A percentile compares a stretch with the other conserved stretches of the same genome.
These are phyloP conservation scores for Hymenoscyphus salicellus DNA, from an alignment of 2,329 filamentous ascomycete genomes.

Conservation along the genomic window DNA sequence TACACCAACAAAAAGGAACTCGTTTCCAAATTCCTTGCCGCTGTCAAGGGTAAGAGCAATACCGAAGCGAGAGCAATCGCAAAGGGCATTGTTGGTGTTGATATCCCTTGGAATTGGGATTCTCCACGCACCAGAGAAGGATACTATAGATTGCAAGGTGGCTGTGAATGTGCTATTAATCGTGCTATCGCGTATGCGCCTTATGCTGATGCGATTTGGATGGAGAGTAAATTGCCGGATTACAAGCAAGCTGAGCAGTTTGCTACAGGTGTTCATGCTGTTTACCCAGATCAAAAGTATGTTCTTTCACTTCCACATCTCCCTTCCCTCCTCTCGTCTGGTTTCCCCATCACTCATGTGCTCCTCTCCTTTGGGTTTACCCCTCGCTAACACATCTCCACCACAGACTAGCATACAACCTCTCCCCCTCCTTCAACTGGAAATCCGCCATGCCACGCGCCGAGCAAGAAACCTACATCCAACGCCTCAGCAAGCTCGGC, in stretches of 20 bases:
- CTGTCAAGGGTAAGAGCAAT: slow-evolving; percentile 81
- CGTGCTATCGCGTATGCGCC: slow-evolving; percentile 88
- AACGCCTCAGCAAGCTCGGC: slow-evolving; percentile 77
- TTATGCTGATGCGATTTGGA: slow-evolving; percentile 96
- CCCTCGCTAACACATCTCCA: slow-evolving; percentile 3
- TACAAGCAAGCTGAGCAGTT: slow-evolving; percentile 90
- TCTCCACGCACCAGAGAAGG: slow-evolving; percentile 89
- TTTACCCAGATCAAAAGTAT: slow-evolving; percentile 94
- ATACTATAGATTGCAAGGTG: slow-evolving; percentile 89
- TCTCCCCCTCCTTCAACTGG: slow-evolving; percentile 99
- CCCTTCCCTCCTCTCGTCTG: neutral
- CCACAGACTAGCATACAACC: slow-evolving; percentile 86
- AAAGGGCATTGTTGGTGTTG: slow-evolving; percentile 69
- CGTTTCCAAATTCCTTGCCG: slow-evolving; percentile 62
- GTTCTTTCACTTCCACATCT: slow-evolving; percentile 35
- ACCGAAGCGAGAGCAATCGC: slow-evolving; percentile 77
- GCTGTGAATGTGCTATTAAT: slow-evolving; percentile 87
- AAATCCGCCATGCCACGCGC: slow-evolving; percentile 88
- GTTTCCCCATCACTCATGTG: slow-evolving; percentile 21
- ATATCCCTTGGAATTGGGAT: slow-evolving; percentile 94
- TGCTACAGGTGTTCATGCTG: slow-evolving; percentile 86
- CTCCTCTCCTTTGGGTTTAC: neutral
- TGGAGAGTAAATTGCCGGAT: slow-evolving; percentile 97
- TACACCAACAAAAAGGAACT: slow-evolving; percentile 67
- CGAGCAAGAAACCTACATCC: slow-evolving; percentile 97